Evolutionary conservation across 768 basidiomycete genomes (phyloP).

Genomic region (Sutorius australiensis): DNA sequence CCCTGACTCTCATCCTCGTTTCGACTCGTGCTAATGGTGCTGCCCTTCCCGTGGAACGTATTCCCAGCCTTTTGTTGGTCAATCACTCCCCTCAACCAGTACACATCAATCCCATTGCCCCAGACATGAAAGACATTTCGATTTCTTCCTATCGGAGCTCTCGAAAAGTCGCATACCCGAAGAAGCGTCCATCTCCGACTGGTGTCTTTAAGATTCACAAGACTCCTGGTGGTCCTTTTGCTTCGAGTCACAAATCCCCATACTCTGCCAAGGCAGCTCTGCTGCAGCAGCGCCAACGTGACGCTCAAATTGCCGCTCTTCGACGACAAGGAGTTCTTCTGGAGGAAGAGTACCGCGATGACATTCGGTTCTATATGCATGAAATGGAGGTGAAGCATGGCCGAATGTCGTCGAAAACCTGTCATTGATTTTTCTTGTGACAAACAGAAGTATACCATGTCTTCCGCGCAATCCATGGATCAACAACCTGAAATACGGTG

Average conservation of each 20-base stretch:
- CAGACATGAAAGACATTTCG: constrained; percentile 78
- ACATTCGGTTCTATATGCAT: constrained; percentile 92
- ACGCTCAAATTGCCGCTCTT: constrained; percentile 63
- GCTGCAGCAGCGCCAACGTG: constrained; percentile 63
- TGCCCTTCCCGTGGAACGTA: constrained; percentile 19
- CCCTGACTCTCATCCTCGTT: constrained; percentile 1
- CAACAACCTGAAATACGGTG: constrained; percentile 98
- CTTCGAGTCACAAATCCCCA: constrained; percentile 57
- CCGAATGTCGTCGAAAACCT: neutral
- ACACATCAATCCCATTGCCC: constrained; percentile 20
- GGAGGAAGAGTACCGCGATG: constrained; percentile 94
- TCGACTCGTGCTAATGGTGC: constrained; percentile 20
- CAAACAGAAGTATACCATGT: constrained; percentile 74
- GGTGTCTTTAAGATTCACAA: constrained; percentile 70
- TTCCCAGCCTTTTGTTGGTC: constrained; percentile 42
- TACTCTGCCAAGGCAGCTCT: constrained; percentile 60
- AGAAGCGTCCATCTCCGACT: constrained; percentile 82
- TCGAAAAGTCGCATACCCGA: constrained; percentile 68
- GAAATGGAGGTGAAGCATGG: constrained; percentile 87
- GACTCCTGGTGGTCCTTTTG: constrained; percentile 45
- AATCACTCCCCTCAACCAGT: constrained; percentile 41
- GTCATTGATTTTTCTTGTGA: constrained; percentile 7
- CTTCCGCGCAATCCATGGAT: constrained; percentile 94
- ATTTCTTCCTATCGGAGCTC: constrained; percentile 54
- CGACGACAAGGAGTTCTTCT: constrained; percentile 73